These are phyloP conservation scores for Saccharomyces paradoxus DNA, from an alignment of 805 yeast species.

Conservation along the genomic window DNA sequence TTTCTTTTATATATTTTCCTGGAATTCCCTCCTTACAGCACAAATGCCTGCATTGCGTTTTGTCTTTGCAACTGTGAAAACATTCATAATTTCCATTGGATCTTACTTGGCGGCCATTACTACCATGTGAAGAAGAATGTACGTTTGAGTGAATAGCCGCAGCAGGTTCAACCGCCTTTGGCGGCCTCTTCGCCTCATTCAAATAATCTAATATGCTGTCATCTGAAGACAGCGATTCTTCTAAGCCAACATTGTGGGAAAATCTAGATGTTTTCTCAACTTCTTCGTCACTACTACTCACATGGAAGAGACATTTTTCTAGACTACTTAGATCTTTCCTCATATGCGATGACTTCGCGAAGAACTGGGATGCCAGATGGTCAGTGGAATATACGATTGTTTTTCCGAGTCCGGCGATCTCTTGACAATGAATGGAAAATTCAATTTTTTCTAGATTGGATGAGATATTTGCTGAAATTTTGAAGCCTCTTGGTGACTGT, in stretches of 20 bases:
- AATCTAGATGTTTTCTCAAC: slow-evolving; percentile 1
- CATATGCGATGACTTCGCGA: not conserved
- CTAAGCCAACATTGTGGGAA: slow-evolving; percentile 10
- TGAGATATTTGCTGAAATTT: slow-evolving; percentile 17
- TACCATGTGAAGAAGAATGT: not conserved
- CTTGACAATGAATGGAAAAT: slow-evolving; percentile 33
- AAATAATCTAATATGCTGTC: slow-evolving; percentile 25
- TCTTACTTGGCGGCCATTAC: slow-evolving; percentile 7
- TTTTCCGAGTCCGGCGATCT: slow-evolving; percentile 29
- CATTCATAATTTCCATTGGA: slow-evolving; percentile 34
- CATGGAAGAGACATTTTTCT: slow-evolving; percentile 4
- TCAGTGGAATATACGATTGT: slow-evolving; percentile 4
- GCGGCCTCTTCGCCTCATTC: slow-evolving; percentile 10
- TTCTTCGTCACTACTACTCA: not conserved
- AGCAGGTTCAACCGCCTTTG: slow-evolving; percentile 1
- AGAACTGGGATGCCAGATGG: slow-evolving; percentile 1
- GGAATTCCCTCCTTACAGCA: slow-evolving; percentile 42
- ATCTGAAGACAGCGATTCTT: slow-evolving; percentile 14
- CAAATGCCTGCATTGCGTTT: slow-evolving; percentile 36
- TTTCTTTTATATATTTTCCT: slow-evolving; percentile 3
- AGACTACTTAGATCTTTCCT: slow-evolving; percentile 1
- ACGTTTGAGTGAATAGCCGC: not conserved
- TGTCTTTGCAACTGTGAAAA: slow-evolving; percentile 36
- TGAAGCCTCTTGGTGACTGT: slow-evolving; percentile 22
- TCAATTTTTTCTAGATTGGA: slow-evolving; percentile 19